Percentiles rank a stretch among this genome's conserved stretches.
Conservation (phyloP, 208 protist species). For the Leishmania amazonensis region DNA sequence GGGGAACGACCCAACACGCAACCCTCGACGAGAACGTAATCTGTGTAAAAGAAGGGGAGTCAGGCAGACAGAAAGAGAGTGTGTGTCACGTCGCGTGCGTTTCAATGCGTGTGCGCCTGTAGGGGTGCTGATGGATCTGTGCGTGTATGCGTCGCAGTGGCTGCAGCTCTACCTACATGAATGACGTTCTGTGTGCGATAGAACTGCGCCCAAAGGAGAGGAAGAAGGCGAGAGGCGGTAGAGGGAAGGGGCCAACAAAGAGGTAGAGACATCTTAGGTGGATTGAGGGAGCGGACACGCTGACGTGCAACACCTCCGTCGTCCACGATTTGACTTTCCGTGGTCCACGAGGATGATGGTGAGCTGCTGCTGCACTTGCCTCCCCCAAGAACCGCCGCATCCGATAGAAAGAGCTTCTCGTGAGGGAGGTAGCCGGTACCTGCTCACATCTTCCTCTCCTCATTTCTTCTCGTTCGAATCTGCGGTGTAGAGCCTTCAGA, state of each 20-base stretch:
- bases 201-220: neutral
- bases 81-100: neutral
- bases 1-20: neutral
- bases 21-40: neutral
- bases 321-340: neutral
- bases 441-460: neutral
- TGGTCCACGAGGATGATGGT: neutral
- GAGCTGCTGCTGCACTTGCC: neutral
- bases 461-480: neutral
- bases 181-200: neutral
- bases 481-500: neutral
- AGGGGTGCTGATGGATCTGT: neutral
- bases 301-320: neutral
- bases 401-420: neutral
- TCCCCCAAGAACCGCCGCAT: neutral
- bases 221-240: neutral
- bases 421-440: neutral
- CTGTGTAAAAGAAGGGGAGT: neutral
- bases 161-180: neutral
- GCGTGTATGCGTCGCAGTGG: neutral
- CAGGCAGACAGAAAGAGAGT: neutral
- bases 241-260: neutral
- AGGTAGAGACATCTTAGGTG: neutral
- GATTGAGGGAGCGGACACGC: neutral
- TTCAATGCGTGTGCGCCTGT: neutral